phyloP scores from a whole-genome alignment of 2,329 filamentous ascomycete genomes.

The Pleoardoris graminearum region DNA sequence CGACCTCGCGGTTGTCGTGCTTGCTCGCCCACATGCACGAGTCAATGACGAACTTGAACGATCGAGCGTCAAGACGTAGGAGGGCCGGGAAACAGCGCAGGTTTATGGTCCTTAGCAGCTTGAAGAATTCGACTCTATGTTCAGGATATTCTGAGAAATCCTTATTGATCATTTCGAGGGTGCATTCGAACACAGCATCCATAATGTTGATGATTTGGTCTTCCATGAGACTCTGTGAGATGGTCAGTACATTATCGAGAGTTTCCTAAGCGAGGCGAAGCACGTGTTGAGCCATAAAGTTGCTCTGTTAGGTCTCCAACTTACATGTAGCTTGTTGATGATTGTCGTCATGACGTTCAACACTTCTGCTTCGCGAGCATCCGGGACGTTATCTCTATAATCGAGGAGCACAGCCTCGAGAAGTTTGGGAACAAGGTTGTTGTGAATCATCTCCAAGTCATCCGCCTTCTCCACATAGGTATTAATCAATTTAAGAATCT shows the following conservation, averaged over 20 bases:
- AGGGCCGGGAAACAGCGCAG: slow-evolving; percentile 95
- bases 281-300: slow-evolving; percentile 56
- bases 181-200: slow-evolving; percentile 98
- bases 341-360: slow-evolving; percentile 97
- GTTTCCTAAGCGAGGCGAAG: slow-evolving; percentile 35
- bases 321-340: slow-evolving; percentile 92
- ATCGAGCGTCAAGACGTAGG: slow-evolving; percentile 88
- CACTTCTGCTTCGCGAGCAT: slow-evolving; percentile 94
- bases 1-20: slow-evolving; percentile 97
- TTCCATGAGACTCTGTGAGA: slow-evolving; percentile 81
- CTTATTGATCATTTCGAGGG: slow-evolving; percentile 99
- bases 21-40: slow-evolving; percentile 99
- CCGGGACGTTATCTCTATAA: slow-evolving; percentile 95
- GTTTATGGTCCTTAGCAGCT: slow-evolving; percentile 93
- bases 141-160: slow-evolving; percentile 99
- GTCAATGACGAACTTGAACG: slow-evolving; percentile 99
- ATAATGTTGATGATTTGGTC: slow-evolving; percentile 97
- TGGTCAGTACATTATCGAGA: slow-evolving; percentile 23
- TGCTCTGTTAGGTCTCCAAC: slow-evolving; percentile 61
- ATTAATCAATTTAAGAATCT: slow-evolving; percentile 97
- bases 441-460: slow-evolving; percentile 88
- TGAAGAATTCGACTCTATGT: slow-evolving; percentile 99
- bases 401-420: slow-evolving; percentile 92
- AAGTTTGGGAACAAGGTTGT: slow-evolving; percentile 92
- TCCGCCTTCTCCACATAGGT: slow-evolving; percentile 98